Evolutionary conservation across 768 basidiomycete genomes (phyloP), one percentile per base, ranked within the genome.

Genomic region (Suillus lakei): DNA sequence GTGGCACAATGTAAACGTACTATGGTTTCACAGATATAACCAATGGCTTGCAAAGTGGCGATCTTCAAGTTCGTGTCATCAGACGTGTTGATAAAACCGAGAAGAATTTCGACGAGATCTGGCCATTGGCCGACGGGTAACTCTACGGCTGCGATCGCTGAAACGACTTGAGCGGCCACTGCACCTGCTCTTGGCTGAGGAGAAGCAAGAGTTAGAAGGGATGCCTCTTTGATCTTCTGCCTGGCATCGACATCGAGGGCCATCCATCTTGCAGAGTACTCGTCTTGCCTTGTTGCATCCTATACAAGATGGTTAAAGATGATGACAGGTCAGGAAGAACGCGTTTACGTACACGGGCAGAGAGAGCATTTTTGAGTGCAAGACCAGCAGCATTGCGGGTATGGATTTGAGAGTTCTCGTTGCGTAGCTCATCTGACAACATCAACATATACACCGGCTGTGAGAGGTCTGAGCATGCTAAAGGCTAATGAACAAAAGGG

Each of bases 1-100:
- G 66, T 65, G 53, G 46, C 66, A 61, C 63, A 36, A 6, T 53
- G 64, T 48, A 41, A 34, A 90, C 96, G 74, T 72, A 98, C 96
- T 82, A 98, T 93, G 63, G 88, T 84, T 80, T 99, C 98, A 82
- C 98, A 99, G 78, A 98, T 96, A 79, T 90, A 98, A 54, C 98
- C 98, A 80, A 99, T 95, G 23, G 96, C 88, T 79, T 98, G 95
- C 15, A 99, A 83, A 10, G 96, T 96, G 3, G 95, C 87, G 67
- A 98, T 91, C 74, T 85, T 88, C 69, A 96, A 81, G 70, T 89
- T 91, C 13, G 87, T 81, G 74, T 92, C 94, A 46, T 81, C 67
- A 56, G 84, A 83, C 70, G 88, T 88, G 78, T 92, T 93, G 64
- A 97, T 89, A 73, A 96, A 95, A 62, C 91, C 90, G 46, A 99